Evolutionary conservation across 352 stramenopile species (phyloP).

Genomic region (Phytopythium sindhum): DNA sequence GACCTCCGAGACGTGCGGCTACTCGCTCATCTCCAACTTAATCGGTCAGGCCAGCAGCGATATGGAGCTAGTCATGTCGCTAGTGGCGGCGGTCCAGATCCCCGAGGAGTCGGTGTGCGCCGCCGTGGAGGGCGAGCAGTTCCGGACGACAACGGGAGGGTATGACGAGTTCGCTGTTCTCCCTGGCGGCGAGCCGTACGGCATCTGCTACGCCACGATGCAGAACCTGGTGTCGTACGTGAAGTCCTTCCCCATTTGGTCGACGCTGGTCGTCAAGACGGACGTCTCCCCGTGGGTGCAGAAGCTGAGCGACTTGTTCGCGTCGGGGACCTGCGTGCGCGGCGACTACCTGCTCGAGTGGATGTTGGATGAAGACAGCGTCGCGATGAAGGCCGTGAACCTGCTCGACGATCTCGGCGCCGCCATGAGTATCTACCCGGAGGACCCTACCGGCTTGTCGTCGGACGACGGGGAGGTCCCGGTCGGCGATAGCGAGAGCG

Average conservation of each 20-base stretch:
- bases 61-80: background rate
- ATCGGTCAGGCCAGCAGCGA: background rate
- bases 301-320: conserved; percentile 6
- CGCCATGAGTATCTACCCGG: background rate
- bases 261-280: background rate
- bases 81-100: conserved; percentile 3
- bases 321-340: conserved; percentile 4
- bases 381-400: background rate
- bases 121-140: conserved; percentile 1
- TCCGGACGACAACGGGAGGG: background rate
- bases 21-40: conserved; percentile 6
- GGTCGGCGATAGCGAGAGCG: background rate
- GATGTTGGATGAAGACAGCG: background rate
- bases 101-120: background rate
- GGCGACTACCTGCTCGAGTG: conserved; percentile 6
- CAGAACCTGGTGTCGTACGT: conserved; percentile 7
- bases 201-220: conserved; percentile 7
- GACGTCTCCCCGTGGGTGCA: background rate
- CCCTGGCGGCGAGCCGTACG: conserved; percentile 1
- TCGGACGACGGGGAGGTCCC: background rate
- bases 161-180: background rate
- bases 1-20: conserved; percentile 6
- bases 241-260: conserved; percentile 7
- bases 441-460: background rate
- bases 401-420: background rate